Percentiles rank a stretch among this genome's conserved stretches.
phyloP scores from a whole-genome alignment of 169 alveolate species.

The Eimeria zaria region DNA sequence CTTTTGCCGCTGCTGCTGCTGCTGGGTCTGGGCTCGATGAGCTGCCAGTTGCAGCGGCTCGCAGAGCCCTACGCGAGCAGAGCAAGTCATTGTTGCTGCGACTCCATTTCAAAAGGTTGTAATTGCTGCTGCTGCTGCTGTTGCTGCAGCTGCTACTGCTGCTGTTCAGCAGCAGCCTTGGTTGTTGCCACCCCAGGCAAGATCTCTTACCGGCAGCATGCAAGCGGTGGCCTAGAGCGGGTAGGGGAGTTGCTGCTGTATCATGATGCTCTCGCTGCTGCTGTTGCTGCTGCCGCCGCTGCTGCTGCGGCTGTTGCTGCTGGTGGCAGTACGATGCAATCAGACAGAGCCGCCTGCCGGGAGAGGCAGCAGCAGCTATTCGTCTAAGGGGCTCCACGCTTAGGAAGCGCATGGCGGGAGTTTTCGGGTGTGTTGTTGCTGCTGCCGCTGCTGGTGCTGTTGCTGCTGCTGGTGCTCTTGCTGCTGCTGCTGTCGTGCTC shows the following conservation, averaged over 20 bases:
- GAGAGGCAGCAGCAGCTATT: neutral
- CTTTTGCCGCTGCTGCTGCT: neutral
- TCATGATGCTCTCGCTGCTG: neutral
- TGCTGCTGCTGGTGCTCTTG: neutral
- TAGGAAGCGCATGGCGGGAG: neutral
- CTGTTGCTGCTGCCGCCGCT: neutral
- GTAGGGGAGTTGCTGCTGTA: neutral
- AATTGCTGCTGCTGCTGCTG: conserved; percentile 10
- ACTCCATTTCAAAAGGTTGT: neutral
- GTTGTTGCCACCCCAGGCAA: conserved; percentile 36
- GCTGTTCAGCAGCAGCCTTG: neutral
- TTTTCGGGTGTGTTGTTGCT: neutral
- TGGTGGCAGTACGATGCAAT: neutral
- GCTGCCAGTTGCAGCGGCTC: neutral
- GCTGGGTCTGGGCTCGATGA: neutral
- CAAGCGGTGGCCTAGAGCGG: conserved; percentile 9
- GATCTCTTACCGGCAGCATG: neutral
- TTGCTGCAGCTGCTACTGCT: neutral
- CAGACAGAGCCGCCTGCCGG: neutral
- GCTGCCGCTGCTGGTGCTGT: no score
- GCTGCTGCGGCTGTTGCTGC: conserved; percentile 4
- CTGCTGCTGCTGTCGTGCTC: neutral
- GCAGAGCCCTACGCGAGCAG: neutral
- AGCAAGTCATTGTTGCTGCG: neutral
- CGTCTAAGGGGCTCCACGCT: neutral